These are phyloP conservation scores for Backusella tarrabulga DNA, from an alignment of 192 early-diverging fungal genomes.

Conservation along the genomic window DNA sequence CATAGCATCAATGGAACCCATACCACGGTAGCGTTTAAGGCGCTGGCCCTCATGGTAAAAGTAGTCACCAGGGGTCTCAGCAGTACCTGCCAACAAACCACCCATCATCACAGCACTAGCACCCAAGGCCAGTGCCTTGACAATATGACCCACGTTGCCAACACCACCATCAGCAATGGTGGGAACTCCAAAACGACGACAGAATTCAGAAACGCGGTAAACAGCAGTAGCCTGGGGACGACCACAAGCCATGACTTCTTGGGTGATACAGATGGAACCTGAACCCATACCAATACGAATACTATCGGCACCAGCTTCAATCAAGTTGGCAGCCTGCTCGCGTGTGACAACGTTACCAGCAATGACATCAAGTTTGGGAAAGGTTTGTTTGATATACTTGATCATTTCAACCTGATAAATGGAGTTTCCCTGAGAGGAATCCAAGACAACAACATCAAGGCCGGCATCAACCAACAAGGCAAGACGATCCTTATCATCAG, in stretches of 20 bases:
- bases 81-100: conserved; percentile 89
- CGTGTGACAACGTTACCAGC: conserved; percentile 97
- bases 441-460: conserved; percentile 91
- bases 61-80: conserved; percentile 96
- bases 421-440: conserved; percentile 95
- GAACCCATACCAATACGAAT: conserved; percentile 90
- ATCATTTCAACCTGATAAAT: conserved; percentile 94
- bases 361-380: conserved; percentile 84
- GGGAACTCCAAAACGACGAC: conserved; percentile 90
- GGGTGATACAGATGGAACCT: conserved; percentile 97
- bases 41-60: conserved; percentile 97
- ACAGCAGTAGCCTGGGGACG: conserved; percentile 97
- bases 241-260: conserved; percentile 98
- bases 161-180: conserved; percentile 97
- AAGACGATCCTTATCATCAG: conserved; percentile 84
- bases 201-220: conserved; percentile 91
- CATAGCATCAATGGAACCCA: conserved; percentile 99
- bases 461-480: conserved; percentile 87
- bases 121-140: conserved; percentile 94
- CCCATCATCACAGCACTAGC: conserved; percentile 99
- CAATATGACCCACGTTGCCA: conserved; percentile 94
- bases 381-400: conserved; percentile 86
- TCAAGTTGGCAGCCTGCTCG: conserved; percentile 89
- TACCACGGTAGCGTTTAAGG: conserved; percentile 98
- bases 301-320: conserved; percentile 92